Conservation (phyloP, 345 rosid genomes). For the Microthlaspi erraticum region DNA sequence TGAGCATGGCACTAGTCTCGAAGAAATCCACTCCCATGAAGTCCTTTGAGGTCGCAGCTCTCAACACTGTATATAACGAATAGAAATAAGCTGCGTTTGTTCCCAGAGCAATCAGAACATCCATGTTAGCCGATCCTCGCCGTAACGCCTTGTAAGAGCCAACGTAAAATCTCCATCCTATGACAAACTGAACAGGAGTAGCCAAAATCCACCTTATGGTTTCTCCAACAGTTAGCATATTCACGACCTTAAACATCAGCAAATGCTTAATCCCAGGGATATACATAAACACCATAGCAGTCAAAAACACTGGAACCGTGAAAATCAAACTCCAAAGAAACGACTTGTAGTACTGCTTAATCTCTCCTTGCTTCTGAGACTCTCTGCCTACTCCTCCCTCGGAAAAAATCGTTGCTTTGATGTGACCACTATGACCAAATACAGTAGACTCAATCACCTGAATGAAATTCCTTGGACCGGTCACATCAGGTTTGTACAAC, state of each 20-base stretch:
- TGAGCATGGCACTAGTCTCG: slow-evolving; percentile 97
- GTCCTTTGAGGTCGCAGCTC: slow-evolving; percentile 68
- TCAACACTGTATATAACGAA: slow-evolving; percentile 75
- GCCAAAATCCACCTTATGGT: slow-evolving; percentile 69
- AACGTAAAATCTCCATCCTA: slow-evolving; percentile 76
- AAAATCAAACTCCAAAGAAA: slow-evolving; percentile 90
- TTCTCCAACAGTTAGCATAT: slow-evolving; percentile 77
- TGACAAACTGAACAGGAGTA: slow-evolving; percentile 87
- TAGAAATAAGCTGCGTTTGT: slow-evolving; percentile 95
- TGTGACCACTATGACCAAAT: slow-evolving; percentile 63
- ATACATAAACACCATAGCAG: slow-evolving; percentile 85
- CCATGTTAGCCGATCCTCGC: slow-evolving; percentile 91
- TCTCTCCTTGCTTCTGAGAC: slow-evolving; percentile 61
- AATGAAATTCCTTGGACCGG: slow-evolving; percentile 83
- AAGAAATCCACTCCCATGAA: slow-evolving; percentile 83
- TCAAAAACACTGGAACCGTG: slow-evolving; percentile 78
- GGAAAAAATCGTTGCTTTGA: slow-evolving; percentile 70
- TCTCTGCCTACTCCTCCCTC: slow-evolving; percentile 69
- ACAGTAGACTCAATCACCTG: slow-evolving; percentile 82
- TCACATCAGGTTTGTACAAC: slow-evolving; percentile 71
- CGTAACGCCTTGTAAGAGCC: slow-evolving; percentile 85
- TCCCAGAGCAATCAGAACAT: slow-evolving; percentile 87
- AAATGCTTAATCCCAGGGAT: slow-evolving; percentile 67
- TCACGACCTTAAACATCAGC: slow-evolving; percentile 67
- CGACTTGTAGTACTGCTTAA: slow-evolving; percentile 63